Base-by-base conservation (phyloP, 2,329 filamentous ascomycete species). In the Byssothecium circinans region DNA sequence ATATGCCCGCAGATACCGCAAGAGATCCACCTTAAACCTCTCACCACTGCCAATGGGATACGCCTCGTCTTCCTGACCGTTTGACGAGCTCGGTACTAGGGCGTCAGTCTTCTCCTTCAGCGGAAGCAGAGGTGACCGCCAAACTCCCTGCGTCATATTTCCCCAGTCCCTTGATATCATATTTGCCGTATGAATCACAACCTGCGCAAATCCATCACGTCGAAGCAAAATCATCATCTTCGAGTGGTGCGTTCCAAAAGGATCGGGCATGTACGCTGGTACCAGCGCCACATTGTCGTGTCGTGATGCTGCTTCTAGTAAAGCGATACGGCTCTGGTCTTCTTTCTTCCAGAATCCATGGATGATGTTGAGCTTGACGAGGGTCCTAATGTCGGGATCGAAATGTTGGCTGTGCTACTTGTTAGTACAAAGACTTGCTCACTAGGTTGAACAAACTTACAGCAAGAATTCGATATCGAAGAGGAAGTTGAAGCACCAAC, bases 151-250 rank as follows among this genome's bases (percentile, higher is more conserved):
- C 1, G 85, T 88, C 87, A 95, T 88, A 58, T 94, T 94, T 1
- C 78, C 81, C 91, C 91, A 96, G 67, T 96, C 91, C 45, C 85
- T 84, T 3, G 79, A 64, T n/a, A 95, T 92, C 86, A 95, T 90
- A 59, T 96, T 96, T 15, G 91, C 89, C 0, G 91, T 96, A 59
- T 95, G 89, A 23, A 96, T 91, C 46, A 95, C 72, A 5, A 96
- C 75, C 70, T 95, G 87, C 0, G 86, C 88, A 0, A 79, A 82
- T 52, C 87, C 83, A 64, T 95, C 89, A 65, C 88, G 84, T 4
- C 88, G 81, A 52, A 95, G 77, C 3, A 95, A 70, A n/a, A 95
- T 75, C 69, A 95, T 52, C 88, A 95, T 94, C 70, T 95, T 94
- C 11, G 87, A 80, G 62, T 85, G 90, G 68, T 96, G 91, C 0